These are phyloP conservation scores for Phallus indusiatus DNA, from an alignment of 768 basidiomycete genomes.

Conservation along the genomic window DNA sequence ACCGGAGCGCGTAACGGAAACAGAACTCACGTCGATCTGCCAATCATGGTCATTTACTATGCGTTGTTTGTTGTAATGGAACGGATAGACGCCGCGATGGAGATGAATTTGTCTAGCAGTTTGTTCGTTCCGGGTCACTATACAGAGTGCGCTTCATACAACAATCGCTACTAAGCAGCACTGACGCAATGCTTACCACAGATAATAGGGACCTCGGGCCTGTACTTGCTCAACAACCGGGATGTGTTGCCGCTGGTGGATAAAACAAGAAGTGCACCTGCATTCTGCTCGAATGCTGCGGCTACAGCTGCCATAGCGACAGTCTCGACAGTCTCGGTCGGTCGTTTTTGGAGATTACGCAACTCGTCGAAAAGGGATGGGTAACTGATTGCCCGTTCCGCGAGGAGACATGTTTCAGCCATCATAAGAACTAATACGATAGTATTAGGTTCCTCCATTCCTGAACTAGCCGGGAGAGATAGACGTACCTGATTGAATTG, in stretches of 20 bases:
- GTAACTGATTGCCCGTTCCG: slow-evolving; percentile 93
- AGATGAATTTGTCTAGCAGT: slow-evolving; percentile 95
- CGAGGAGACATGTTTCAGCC: slow-evolving; percentile 97
- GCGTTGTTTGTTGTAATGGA: slow-evolving; percentile 93
- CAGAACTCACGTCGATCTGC: slow-evolving; percentile 85
- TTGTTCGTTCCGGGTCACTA: slow-evolving; percentile 93
- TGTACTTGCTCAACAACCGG: slow-evolving; percentile 92
- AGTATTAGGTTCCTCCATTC: background rate
- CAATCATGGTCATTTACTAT: slow-evolving; percentile 83
- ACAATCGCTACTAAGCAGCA: background rate
- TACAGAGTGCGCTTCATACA: background rate
- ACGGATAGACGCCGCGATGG: slow-evolving; percentile 93
- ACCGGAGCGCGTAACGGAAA: background rate
- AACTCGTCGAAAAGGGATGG: slow-evolving; percentile 90
- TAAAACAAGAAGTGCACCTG: slow-evolving; percentile 89
- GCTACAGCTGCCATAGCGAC: slow-evolving; percentile 94
- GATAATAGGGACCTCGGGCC: slow-evolving; percentile 89
- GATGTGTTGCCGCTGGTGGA: slow-evolving; percentile 97
- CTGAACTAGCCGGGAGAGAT: background rate
- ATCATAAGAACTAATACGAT: slow-evolving; percentile 80
- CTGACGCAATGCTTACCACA: slow-evolving; percentile 48
- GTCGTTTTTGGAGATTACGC: slow-evolving; percentile 65
- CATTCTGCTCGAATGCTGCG: slow-evolving; percentile 90
- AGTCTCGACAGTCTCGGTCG: slow-evolving; percentile 92
- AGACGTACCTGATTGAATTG: slow-evolving; percentile 79